A percentile compares a stretch with the other conserved stretches of the same genome.
Conservation (phyloP, 257 asterid genomes). For the Gentiana macrophylla region DNA sequence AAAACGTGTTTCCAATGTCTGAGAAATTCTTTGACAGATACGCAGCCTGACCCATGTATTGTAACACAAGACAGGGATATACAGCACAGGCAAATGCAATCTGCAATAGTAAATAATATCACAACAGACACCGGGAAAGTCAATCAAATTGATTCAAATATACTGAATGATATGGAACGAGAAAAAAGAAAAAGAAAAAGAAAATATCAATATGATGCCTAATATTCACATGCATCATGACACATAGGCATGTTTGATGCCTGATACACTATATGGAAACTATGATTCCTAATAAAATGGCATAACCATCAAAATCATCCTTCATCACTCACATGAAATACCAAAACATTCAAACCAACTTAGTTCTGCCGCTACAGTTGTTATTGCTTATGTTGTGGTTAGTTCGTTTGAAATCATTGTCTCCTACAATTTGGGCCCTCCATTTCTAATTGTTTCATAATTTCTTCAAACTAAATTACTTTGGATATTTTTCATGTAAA, state of each 20-base stretch:
- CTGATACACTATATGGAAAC: background rate
- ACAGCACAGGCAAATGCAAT: slow-evolving; percentile 61
- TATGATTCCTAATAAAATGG: background rate
- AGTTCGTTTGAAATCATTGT: too few relatives aligned
- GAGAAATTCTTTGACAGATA: slow-evolving; percentile 58
- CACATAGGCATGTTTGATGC: background rate
- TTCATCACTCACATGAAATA: background rate
- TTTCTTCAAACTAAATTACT: too few relatives aligned
- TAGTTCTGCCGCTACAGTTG: too few relatives aligned
- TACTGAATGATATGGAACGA: too few relatives aligned
- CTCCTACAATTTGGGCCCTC: too few relatives aligned
- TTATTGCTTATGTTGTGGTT: too few relatives aligned
- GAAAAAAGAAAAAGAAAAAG: too few relatives aligned
- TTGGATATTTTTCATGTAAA: too few relatives aligned
- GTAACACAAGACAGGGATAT: slow-evolving; percentile 84
- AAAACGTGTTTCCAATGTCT: slow-evolving; percentile 58
- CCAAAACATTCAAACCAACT: background rate
- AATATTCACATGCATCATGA: background rate
- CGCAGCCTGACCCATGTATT: slow-evolving; percentile 98
- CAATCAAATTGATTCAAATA: background rate
- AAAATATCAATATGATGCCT: too few relatives aligned
- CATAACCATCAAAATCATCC: too few relatives aligned
- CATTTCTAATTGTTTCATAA: too few relatives aligned
- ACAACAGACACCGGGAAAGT: slow-evolving; percentile 8
- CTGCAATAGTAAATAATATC: slow-evolving; percentile 31